Evolutionary conservation across 2,329 filamentous ascomycete species (phyloP), one percentile per base, ranked within the genome.

Genomic region (Aspergillus sclerotialis): DNA sequence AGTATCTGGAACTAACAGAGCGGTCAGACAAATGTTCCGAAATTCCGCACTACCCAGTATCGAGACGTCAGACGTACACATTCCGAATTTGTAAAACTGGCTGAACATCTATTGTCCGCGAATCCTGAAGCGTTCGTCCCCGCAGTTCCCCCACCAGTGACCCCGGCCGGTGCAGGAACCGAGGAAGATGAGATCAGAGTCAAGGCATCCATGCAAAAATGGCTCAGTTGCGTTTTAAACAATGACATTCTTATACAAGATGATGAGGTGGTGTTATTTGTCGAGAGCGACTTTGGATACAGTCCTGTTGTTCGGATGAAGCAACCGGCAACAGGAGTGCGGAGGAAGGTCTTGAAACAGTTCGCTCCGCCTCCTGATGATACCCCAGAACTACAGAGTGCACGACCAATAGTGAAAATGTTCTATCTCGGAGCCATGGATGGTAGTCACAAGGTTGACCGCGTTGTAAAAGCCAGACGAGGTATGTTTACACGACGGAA

Each of bases 281-380:
- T 98, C n/a, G 92, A 98, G 65, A 94, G 87, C 56, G 92, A 98
- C 60, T 96, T 95, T 60, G 92, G 92, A 26, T 98, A 98, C 63
- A 95, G 88, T 53, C 92, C 92, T 1, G 84, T 96, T 54, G 82
- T 95, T 30, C 82, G 90, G 61, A 87, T 88, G 73, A 94, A 93
- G 70, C 92, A 98, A 62, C 92, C 92, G 14, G 92, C 92, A 7
- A 98, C 92, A 2, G 92, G 92, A 28, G 87, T 98, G 49, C 80
- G 92, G 43, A 78, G 92, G 56, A 95, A 95, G 68, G 83, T 96
- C 41, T 72, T 98, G 58, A 98, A 98, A 72, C 92, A 98, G 61
- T 98, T 98, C 63, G 90, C 92, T 24, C 92, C 92, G 19, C 92
- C 92, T 1, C 89, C 92, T 9, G 92, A 98, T 62, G 92, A 98